These are phyloP conservation scores for Erysimum cheiri DNA, from an alignment of 441 rosid species.

Conservation along the genomic window DNA sequence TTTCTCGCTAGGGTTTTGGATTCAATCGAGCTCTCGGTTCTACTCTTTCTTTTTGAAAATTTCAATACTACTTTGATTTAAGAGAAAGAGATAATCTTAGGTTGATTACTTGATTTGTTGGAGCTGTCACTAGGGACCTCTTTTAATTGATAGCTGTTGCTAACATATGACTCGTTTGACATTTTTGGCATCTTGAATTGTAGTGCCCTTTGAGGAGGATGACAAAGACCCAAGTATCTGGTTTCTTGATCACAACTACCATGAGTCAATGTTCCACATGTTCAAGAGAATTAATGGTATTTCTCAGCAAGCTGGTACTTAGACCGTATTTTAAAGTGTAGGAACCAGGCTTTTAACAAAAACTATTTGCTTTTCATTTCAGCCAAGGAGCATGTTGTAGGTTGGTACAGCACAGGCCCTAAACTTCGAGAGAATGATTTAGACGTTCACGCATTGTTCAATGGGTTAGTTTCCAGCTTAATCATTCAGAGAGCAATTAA, in stretches of 20 bases:
- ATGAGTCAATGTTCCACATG: constrained; percentile 74
- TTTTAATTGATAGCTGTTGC: not conserved
- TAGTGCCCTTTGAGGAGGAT: constrained; percentile 76
- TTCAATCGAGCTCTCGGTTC: not conserved
- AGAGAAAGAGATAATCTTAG: not conserved
- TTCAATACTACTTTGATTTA: not conserved
- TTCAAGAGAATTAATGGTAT: constrained; percentile 79
- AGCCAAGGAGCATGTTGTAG: constrained; percentile 79
- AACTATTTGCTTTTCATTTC: constrained; percentile 41
- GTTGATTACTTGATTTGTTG: not conserved
- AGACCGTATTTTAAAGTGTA: not conserved
- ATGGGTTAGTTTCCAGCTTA: constrained; percentile 47
- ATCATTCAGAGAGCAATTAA: not conserved
- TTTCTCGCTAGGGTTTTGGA: constrained; percentile 24
- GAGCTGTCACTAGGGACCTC: constrained; percentile 11
- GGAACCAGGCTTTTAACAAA: constrained; percentile 21
- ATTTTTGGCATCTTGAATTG: constrained; percentile 21
- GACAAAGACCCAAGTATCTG: constrained; percentile 66
- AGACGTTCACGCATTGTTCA: constrained; percentile 59
- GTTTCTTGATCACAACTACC: constrained; percentile 77
- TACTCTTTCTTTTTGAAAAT: not conserved
- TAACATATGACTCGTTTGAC: constrained; percentile 25
- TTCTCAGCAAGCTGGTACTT: not conserved
- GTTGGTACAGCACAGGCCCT: constrained; percentile 77
- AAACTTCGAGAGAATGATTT: constrained; percentile 68